Evolutionary conservation across 1,284 basidiomycete species (phyloP), one percentile per base, ranked within the genome.

Genomic region (Stereum hirsutum): DNA sequence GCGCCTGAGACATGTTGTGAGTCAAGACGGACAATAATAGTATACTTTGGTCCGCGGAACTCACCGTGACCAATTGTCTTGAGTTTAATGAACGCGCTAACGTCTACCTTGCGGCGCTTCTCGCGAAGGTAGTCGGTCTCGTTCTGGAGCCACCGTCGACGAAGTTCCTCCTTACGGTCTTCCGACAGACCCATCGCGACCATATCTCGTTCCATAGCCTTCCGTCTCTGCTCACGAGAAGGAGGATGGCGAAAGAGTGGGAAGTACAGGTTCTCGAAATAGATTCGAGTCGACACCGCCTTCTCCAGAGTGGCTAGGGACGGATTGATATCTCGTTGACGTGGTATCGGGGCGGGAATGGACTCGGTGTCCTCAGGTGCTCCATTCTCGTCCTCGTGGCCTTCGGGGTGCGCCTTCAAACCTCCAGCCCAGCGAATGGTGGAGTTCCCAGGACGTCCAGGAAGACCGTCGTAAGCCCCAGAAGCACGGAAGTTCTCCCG

Each of bases 181-280:
- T 87, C 80, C 48, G 67, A 70, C 46, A 94, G 69, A 48, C 77
- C 70, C 66, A 92, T 77, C 52, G 77, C 72, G 24, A 69, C 70
- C 74, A 96, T 88, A 54, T 94, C 90, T 52, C 72, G 76, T 66
- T 97, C 93, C 72, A 97, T 85, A 11, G 89, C 84, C 12, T 83
- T 63, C 48, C 83, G 73, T 41, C 93, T 73, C 56, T 90, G 83
- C 59, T 95, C 92, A 32, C 94, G 76, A 55, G 83, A 83, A 54
- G 85, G 79, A 47, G 88, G 74, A 56, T 91, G 81, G 58, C 88
- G 75, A 61, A 94, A 74, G 38, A 96, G 70, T n/a, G 87, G 78
- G 60, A 92, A 94, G 61, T 98, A 99, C 36, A 93, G 74, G 55
- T 94, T 95, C 70, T 99, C 94, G 63, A 98, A 96, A 72, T 83